phyloP scores from a whole-genome alignment of 176 grass and related monocot genomes.

The Neostapfia colusana region DNA sequence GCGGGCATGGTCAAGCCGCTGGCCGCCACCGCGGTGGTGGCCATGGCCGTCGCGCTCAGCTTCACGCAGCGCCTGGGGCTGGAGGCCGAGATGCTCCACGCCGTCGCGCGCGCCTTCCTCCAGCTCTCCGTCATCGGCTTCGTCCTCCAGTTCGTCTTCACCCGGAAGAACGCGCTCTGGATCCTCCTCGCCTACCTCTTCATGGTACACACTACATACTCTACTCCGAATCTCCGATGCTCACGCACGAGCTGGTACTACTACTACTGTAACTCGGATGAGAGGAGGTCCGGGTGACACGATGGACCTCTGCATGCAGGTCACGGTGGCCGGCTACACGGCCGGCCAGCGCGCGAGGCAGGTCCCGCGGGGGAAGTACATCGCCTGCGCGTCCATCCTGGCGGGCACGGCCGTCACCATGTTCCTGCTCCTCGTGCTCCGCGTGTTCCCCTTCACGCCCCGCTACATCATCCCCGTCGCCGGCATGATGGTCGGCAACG shows the following conservation, averaged over 20 bases:
- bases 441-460: conserved; percentile 85
- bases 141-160: conserved; percentile 96
- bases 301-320: too few relatives aligned
- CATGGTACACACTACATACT: too few relatives aligned
- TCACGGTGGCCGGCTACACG: too few relatives aligned
- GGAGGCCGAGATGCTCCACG: conserved; percentile 80
- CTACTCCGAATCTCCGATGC: too few relatives aligned
- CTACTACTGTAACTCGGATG: too few relatives aligned
- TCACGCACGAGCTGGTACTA: too few relatives aligned
- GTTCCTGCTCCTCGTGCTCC: conserved; percentile 63
- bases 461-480: conserved; percentile 85
- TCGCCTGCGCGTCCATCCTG: conserved; percentile 65
- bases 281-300: too few relatives aligned
- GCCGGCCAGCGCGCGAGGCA: conserved; percentile 65
- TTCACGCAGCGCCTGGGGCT: conserved; percentile 68
- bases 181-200: conserved; percentile 95
- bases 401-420: conserved; percentile 78
- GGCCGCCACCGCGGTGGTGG: conserved; percentile 58
- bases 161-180: conserved; percentile 68
- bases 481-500: conserved; percentile 91
- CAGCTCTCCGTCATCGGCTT: conserved; percentile 97
- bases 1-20: conserved; percentile 80
- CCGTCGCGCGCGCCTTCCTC: conserved; percentile 78
- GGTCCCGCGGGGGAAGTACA: conserved; percentile 63
- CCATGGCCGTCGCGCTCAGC: conserved; percentile 77